Conservation (phyloP, 73 alveolate species). For the Symbiodinium natans region DNA sequence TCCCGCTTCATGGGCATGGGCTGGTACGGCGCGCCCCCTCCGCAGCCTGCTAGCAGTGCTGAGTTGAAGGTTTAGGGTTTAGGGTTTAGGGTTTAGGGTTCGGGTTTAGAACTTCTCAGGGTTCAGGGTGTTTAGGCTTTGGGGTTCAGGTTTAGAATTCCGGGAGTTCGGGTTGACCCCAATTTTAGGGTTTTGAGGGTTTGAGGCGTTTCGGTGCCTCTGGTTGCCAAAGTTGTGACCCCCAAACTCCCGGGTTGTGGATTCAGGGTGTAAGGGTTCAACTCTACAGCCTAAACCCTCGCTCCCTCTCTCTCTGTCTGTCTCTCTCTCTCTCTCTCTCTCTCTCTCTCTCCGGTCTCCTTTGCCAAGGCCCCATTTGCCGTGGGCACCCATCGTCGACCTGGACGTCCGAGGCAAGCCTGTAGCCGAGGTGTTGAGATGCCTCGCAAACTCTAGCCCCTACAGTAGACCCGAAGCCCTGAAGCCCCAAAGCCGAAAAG, state of each 20-base stretch:
- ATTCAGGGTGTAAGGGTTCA: too few relatives aligned
- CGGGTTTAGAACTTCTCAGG: too few relatives aligned
- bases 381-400: conserved; percentile 76
- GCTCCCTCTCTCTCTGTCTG: too few relatives aligned
- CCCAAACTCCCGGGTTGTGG: too few relatives aligned
- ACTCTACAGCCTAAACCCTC: too few relatives aligned
- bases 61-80: not conserved
- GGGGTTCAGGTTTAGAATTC: not conserved
- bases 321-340: too few relatives aligned
- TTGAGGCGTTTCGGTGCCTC: too few relatives aligned
- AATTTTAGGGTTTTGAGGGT: too few relatives aligned
- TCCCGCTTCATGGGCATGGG: not conserved
- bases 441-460: not conserved
- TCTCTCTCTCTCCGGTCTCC: too few relatives aligned
- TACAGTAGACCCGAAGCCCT: not conserved
- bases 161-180: too few relatives aligned
- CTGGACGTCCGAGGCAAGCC: not conserved
- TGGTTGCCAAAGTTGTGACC: too few relatives aligned
- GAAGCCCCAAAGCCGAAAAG: not conserved
- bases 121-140: not conserved
- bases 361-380: conserved; percentile 48
- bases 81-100: not conserved
- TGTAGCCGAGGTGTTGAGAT: not conserved
- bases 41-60: not conserved
- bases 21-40: not conserved